Evolutionary conservation across 2,329 filamentous ascomycete genomes (phyloP).

Genomic region (Didymella pomorum): DNA sequence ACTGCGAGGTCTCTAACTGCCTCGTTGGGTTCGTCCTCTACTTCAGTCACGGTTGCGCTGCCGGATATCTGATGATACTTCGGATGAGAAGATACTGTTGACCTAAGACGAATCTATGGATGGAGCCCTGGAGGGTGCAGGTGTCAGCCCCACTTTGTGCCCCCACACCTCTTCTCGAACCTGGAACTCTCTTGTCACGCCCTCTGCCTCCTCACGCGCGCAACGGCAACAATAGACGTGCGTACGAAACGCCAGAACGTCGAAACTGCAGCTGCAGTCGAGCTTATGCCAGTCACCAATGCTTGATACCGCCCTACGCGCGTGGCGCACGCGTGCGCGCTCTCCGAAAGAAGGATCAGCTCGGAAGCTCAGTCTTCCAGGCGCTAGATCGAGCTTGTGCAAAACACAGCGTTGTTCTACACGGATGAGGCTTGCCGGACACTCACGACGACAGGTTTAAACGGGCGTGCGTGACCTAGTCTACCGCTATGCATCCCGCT

Average conservation of each 20-base stretch:
- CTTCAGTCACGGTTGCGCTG: no score
- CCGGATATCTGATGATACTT: background rate
- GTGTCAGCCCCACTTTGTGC: conserved; percentile 1
- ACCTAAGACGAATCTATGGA: no score
- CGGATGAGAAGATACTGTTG: no score
- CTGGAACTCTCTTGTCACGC: conserved; percentile 10
- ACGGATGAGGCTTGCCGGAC: conserved; percentile 3
- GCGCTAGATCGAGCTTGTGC: conserved; percentile 14
- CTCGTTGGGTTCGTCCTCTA: background rate
- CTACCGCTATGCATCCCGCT: background rate
- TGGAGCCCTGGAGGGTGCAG: background rate
- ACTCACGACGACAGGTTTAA: conserved; percentile 1
- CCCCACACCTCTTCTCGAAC: no score
- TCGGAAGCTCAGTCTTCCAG: conserved; percentile 19
- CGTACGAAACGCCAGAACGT: background rate
- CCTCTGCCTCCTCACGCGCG: conserved; percentile 3
- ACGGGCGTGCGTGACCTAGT: conserved; percentile 5
- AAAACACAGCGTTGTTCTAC: conserved; percentile 1
- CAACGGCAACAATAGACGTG: conserved; percentile 10
- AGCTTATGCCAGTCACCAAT: background rate
- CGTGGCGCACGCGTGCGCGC: conserved; percentile 4
- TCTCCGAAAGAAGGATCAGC: conserved; percentile 4
- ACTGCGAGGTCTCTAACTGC: background rate
- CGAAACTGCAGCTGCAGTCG: conserved; percentile 1
- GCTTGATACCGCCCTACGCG: background rate